Base-by-base conservation (phyloP, 2,329 filamentous ascomycete species). In the Hirsutella minnesotensis region DNA sequence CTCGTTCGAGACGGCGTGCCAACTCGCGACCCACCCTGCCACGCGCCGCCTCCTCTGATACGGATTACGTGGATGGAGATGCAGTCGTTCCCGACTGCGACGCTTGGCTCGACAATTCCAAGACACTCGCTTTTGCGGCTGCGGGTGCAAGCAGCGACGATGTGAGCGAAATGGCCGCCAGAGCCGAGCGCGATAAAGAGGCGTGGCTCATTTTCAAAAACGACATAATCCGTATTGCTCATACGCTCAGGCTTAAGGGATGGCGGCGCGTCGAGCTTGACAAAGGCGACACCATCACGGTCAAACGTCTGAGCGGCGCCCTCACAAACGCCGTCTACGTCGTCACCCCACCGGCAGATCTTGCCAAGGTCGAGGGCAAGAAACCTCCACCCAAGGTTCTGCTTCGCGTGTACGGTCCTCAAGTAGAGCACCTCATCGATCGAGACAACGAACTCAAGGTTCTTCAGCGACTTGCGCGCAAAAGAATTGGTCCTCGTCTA, bases 271-370 rank as follows among this genome's bases (percentile, higher is more conserved):
- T 98, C 1, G 76, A 86, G 0, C 65, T 90, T 41, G 83, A 86
- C 10, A 68, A 70, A 48, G 84, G 83, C 49, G 75, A 78, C 40
- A 70, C 69, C 31, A 80, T 92, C 48, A 72, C 73, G 2, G 82
- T 92, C 5, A 75, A 85, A 61, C 75, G 86, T 40, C 69, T 94
- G 22, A 95, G 90, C 59, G 92, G 92, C 47, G 92, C 92, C 9
- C 66, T 98, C 51, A 98, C 92, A 18, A 98, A 98, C 58, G 88
- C 90, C 10, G 89, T 98, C 30, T 98, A 96, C 57, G 88, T 95
- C 40, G 88, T 96, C 19, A 83, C 79, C 2, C 89, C 90, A 2
- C 89, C 90, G 0, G 67, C 75, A 33, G 70, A 83, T 30, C 51
- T 88, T 10, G 47, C 53, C 54, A 43, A 60, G 50, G 21, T 53